phyloP scores from a whole-genome alignment of 2,329 filamentous ascomycete species.

The Penicillium sp. region DNA sequence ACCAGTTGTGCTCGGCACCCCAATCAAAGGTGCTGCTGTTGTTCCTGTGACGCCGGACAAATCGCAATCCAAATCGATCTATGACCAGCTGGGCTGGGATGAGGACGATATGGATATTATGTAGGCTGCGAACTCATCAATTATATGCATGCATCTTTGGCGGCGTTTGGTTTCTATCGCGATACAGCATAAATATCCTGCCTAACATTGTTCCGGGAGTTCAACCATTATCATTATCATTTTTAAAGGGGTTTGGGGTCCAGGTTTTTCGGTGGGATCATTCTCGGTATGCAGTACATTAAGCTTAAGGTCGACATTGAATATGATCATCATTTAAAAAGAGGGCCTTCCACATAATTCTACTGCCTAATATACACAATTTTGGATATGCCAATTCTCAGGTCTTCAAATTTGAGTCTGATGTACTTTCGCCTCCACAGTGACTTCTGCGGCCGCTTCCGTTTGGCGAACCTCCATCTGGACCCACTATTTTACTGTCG shows the following conservation, averaged over 20 bases:
- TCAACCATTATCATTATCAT: background rate
- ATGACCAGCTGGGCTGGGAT: conserved; percentile 46
- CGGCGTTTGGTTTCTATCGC: background rate
- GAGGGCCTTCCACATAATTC: background rate
- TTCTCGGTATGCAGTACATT: background rate
- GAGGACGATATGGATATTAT: conserved; percentile 35
- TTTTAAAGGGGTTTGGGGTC: background rate
- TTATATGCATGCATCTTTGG: background rate
- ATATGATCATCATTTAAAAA: background rate
- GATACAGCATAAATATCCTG: background rate
- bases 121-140: conserved; percentile 3
- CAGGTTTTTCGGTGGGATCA: background rate
- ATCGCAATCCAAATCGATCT: conserved; percentile 40
- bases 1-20: conserved; percentile 30
- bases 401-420: background rate
- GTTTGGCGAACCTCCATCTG: background rate
- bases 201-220: background rate
- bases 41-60: conserved; percentile 37
- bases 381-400: background rate
- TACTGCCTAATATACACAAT: background rate
- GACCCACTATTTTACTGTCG: background rate
- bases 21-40: conserved; percentile 29
- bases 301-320: background rate
- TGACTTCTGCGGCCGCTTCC: background rate
- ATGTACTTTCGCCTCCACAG: background rate